Conservation (phyloP, 257 asterid species). For the Nicotiana otophora region DNA sequence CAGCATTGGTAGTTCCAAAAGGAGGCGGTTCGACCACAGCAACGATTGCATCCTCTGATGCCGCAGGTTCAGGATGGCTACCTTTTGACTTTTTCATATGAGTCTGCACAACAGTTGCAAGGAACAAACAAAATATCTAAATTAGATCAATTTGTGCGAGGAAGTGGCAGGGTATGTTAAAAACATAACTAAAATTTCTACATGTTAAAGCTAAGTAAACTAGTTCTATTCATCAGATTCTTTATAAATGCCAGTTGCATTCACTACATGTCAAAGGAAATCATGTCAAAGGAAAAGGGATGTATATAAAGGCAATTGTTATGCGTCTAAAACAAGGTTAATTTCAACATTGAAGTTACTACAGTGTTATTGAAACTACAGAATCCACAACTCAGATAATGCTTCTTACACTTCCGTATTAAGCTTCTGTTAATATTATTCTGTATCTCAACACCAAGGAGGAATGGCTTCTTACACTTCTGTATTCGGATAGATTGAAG, state of each 20-base stretch:
- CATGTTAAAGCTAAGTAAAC: neutral
- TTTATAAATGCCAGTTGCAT: neutral
- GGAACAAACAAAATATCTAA: conserved; percentile 3
- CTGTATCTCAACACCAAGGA: neutral
- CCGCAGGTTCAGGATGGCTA: conserved; percentile 22
- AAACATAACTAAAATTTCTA: neutral
- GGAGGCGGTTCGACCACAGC: conserved; percentile 69
- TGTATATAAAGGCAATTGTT: neutral
- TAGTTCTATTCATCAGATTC: neutral
- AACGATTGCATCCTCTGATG: conserved; percentile 40
- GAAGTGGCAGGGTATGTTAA: neutral
- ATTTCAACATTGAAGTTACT: neutral
- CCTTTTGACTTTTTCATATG: conserved; percentile 60
- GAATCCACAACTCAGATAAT: neutral
- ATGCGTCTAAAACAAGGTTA: neutral
- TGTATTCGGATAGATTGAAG: neutral
- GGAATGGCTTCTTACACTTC: neutral
- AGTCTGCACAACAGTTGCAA: conserved; percentile 48
- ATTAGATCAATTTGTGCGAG: neutral
- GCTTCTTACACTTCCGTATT: neutral
- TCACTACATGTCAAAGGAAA: neutral
- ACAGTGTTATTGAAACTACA: neutral
- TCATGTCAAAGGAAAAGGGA: neutral
- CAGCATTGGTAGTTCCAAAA: conserved; percentile 71
- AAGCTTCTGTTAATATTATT: neutral